phyloP scores from a whole-genome alignment of 805 yeast genomes.

The Pichia manshurica region DNA sequence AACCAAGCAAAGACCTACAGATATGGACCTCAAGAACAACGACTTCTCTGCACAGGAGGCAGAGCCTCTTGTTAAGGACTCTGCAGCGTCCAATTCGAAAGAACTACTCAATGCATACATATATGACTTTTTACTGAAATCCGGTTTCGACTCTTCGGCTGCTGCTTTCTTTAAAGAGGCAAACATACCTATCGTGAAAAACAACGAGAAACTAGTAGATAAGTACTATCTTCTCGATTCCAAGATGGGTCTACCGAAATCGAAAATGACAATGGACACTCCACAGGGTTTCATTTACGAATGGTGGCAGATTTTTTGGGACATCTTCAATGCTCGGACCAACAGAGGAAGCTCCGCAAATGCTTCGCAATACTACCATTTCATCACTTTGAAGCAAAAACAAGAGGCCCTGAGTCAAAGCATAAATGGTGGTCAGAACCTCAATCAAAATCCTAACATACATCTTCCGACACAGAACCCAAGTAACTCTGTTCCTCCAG shows the following conservation, averaged over 20 bases:
- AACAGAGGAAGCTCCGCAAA: constrained; percentile 54
- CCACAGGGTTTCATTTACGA: constrained; percentile 84
- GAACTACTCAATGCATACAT: constrained; percentile 75
- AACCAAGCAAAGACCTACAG: background rate
- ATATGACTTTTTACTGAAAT: constrained; percentile 77
- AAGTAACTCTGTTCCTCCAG: background rate
- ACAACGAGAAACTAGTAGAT: constrained; percentile 19
- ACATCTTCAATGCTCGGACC: constrained; percentile 76
- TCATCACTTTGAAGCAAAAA: constrained; percentile 52
- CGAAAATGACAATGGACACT: constrained; percentile 63
- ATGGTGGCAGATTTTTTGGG: constrained; percentile 98
- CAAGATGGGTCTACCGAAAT: constrained; percentile 37
- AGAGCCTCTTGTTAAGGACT: constrained; percentile 32
- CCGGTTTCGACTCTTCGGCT: constrained; percentile 68
- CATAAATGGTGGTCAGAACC: background rate
- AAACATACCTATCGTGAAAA: constrained; percentile 47
- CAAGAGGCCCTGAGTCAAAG: constrained; percentile 36
- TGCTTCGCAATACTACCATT: constrained; percentile 68
- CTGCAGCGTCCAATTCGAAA: constrained; percentile 46
- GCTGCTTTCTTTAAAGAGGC: constrained; percentile 71
- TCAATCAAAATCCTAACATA: background rate
- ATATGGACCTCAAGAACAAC: background rate
- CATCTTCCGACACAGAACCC: background rate
- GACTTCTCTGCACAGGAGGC: background rate
- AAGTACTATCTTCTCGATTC: constrained; percentile 4